Conservation (phyloP, 352 stramenopile genomes). For the Globisporangium lucens region DNA sequence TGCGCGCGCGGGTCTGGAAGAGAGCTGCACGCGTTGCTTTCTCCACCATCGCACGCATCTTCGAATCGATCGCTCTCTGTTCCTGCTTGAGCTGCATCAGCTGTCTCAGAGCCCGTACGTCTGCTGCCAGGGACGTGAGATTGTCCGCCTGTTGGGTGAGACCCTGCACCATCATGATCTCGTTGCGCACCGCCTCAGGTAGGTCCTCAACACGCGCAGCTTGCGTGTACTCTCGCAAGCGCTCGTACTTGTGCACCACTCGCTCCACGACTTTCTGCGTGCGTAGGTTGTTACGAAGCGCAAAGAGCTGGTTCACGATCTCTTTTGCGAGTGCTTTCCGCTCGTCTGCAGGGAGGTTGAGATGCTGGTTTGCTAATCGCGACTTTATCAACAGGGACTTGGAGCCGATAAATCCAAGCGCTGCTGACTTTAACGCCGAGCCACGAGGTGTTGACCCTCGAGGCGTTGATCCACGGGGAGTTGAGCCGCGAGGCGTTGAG, state of each 20-base stretch:
- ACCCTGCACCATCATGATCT: slow-evolving; percentile 25
- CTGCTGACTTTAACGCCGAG: neutral
- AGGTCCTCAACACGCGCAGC: slow-evolving; percentile 51
- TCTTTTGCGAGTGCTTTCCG: slow-evolving; percentile 50
- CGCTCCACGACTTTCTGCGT: slow-evolving; percentile 58
- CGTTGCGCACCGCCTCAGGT: slow-evolving; percentile 38
- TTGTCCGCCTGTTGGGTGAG: slow-evolving; percentile 24
- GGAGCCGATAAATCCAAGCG: slow-evolving; percentile 9
- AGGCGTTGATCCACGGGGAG: neutral
- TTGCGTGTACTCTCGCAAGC: slow-evolving; percentile 50
- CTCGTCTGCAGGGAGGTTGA: slow-evolving; percentile 32
- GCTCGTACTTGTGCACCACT: slow-evolving; percentile 73
- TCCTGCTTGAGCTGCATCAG: slow-evolving; percentile 65
- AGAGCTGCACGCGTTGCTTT: slow-evolving; percentile 37
- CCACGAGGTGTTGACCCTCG: slow-evolving; percentile 1
- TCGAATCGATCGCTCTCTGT: slow-evolving; percentile 26
- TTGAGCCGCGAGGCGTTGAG: slow-evolving; percentile 2
- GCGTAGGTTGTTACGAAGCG: slow-evolving; percentile 36
- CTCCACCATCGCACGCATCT: slow-evolving; percentile 34
- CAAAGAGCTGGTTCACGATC: slow-evolving; percentile 47
- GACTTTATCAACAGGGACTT: slow-evolving; percentile 58
- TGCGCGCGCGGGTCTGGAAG: slow-evolving; percentile 44
- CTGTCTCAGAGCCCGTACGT: slow-evolving; percentile 72
- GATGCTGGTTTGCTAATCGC: slow-evolving; percentile 30
- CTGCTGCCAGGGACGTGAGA: slow-evolving; percentile 52